Conservation (phyloP, 768 basidiomycete genomes). For the Boletus subparvulus region DNA sequence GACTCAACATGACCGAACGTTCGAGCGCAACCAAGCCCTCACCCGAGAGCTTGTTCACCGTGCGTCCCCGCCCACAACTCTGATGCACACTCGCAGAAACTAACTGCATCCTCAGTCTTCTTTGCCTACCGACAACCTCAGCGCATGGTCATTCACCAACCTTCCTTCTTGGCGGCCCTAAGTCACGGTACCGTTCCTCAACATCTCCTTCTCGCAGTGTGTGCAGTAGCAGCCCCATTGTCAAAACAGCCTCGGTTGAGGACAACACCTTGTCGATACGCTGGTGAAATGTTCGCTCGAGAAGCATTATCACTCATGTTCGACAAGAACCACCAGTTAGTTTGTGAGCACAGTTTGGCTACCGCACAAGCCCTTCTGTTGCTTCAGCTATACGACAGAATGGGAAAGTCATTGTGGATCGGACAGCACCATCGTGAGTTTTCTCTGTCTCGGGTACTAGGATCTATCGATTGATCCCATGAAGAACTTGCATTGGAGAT, state of each 20-base stretch:
- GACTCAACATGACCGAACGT: conserved; percentile 40
- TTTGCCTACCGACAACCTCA: conserved; percentile 81
- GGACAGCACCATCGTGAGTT: conserved; percentile 33
- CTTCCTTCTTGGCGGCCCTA: conserved; percentile 68
- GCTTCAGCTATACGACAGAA: conserved; percentile 64
- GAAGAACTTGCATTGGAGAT: conserved; percentile 65
- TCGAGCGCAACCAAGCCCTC: conserved; percentile 57
- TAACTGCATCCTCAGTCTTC: conserved; percentile 52
- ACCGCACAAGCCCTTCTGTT: conserved; percentile 77
- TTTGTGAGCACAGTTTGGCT: conserved; percentile 61
- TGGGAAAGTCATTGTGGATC: conserved; percentile 38
- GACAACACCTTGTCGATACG: conserved; percentile 52
- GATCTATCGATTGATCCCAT: conserved; percentile 13
- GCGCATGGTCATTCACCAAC: conserved; percentile 74
- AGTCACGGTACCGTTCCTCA: conserved; percentile 65
- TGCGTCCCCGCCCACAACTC: conserved; percentile 35
- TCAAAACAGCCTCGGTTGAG: conserved; percentile 65
- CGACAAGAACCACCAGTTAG: conserved; percentile 58
- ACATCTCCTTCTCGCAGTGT: conserved; percentile 71
- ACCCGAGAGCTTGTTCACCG: conserved; percentile 75
- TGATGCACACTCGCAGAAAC: not conserved
- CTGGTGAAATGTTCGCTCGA: conserved; percentile 53
- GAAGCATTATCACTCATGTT: conserved; percentile 71
- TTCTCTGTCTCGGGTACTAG: not conserved
- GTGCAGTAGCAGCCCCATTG: conserved; percentile 74